phyloP scores from a whole-genome alignment of 768 basidiomycete genomes.

The Candolleomyces aberdarensis region DNA sequence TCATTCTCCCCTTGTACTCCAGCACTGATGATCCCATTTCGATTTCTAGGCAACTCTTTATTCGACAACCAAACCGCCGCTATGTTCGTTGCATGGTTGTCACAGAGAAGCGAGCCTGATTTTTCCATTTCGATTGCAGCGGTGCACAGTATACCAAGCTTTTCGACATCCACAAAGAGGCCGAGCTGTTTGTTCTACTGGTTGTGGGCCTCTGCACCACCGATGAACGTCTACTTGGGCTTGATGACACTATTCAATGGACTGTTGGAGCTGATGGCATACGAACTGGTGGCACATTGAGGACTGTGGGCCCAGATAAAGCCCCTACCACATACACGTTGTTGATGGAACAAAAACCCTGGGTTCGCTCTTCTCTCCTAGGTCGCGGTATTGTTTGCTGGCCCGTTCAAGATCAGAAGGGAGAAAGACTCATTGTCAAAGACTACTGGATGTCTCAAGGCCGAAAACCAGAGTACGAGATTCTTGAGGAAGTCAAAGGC shows the following conservation, averaged over 20 bases:
- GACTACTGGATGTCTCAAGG: neutral
- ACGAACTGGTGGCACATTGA: neutral
- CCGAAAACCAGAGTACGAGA: neutral
- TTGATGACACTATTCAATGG: constrained; percentile 5
- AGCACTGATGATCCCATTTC: no score
- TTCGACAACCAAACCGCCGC: neutral
- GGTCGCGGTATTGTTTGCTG: constrained; percentile 2
- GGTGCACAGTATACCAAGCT: neutral
- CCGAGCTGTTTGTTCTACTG: neutral
- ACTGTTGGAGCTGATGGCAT: neutral
- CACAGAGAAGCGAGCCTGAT: neutral
- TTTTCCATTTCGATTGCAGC: constrained; percentile 8
- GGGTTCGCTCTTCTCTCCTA: neutral
- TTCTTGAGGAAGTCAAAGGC: neutral
- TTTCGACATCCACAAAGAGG: constrained; percentile 4
- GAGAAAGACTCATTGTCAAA: neutral
- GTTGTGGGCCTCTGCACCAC: constrained; percentile 1
- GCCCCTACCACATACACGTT: neutral
- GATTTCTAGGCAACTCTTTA: neutral
- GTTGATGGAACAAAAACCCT: neutral
- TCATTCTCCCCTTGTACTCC: neutral
- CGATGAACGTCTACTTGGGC: neutral
- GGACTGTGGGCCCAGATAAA: neutral
- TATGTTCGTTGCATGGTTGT: constrained; percentile 3
- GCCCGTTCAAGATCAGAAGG: neutral